These are phyloP conservation scores for Dactylellina drechsleri DNA, from an alignment of 2,329 filamentous ascomycete genomes.

Conservation along the genomic window DNA sequence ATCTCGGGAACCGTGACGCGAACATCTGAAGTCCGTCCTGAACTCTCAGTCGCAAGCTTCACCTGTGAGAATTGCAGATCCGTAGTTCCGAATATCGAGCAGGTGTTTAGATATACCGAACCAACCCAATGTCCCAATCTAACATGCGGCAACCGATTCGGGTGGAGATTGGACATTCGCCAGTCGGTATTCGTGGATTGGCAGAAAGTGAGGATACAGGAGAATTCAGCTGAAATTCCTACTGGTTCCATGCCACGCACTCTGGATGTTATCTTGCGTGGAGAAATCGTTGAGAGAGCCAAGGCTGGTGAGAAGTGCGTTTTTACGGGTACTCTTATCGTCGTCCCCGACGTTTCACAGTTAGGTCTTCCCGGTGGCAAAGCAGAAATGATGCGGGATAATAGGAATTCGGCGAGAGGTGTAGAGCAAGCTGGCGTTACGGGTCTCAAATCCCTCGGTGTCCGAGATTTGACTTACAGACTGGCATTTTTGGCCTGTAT, in stretches of 20 bases:
- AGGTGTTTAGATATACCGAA: conserved; percentile 97
- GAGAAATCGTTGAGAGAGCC: conserved; percentile 95
- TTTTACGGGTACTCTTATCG: conserved; percentile 94
- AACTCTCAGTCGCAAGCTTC: conserved; percentile 91
- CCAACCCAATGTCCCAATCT: conserved; percentile 92
- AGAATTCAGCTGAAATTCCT: conserved; percentile 97
- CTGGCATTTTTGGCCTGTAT: conserved; percentile 97
- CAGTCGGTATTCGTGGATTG: conserved; percentile 99
- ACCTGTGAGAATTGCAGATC: conserved; percentile 87
- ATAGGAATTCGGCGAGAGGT: conserved; percentile 76
- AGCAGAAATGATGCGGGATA: conserved; percentile 85
- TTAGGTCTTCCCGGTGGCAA: conserved; percentile 86
- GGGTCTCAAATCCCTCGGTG: conserved; percentile 90
- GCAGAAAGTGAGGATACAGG: conserved; percentile 98
- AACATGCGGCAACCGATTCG: conserved; percentile 85
- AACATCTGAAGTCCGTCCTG: conserved; percentile 95
- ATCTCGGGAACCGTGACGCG: conserved; percentile 97
- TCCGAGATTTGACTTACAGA: conserved; percentile 92
- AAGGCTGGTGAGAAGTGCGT: conserved; percentile 99
- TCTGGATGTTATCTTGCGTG: conserved; percentile 94
- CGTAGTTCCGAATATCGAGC: conserved; percentile 88
- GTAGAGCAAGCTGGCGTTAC: conserved; percentile 73
- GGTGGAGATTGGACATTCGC: conserved; percentile 96
- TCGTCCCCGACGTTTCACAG: conserved; percentile 96
- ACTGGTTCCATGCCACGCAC: conserved; percentile 98